Evolutionary conservation across 306 rosid species (phyloP).

Genomic region (Vigna radiata): DNA sequence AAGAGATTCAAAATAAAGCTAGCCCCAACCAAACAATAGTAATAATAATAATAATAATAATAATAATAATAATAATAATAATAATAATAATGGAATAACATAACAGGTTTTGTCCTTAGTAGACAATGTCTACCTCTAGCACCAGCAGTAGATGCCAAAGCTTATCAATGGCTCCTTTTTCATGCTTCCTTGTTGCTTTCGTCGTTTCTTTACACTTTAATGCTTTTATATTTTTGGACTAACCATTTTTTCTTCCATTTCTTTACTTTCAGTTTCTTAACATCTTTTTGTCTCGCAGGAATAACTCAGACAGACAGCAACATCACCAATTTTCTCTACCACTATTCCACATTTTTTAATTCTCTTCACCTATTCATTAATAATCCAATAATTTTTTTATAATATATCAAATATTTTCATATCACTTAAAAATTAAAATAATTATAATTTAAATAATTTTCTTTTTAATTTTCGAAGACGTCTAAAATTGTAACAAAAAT

Average conservation of each 20-base stretch:
- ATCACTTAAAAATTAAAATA: not conserved
- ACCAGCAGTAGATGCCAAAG: conserved; percentile 14
- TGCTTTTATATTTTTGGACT: conserved; percentile 11
- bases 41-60: no score
- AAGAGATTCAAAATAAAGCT: conserved; percentile 9
- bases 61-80: no score
- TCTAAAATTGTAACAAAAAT: no score
- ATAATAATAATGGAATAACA: conserved; percentile 16
- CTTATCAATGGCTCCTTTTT: conserved; percentile 31
- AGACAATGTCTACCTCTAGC: not conserved
- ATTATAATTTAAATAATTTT: no score
- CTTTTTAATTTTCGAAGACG: no score
- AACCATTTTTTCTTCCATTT: conserved; percentile 27
- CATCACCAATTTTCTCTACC: not conserved
- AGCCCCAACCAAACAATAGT: no score
- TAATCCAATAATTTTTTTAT: not conserved
- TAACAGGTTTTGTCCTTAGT: conserved; percentile 39
- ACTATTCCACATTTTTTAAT: not conserved
- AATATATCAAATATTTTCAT: not conserved
- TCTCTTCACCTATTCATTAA: not conserved
- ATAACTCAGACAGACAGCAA: conserved; percentile 30
- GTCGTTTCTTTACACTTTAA: conserved; percentile 34
- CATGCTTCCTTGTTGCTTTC: conserved; percentile 27
- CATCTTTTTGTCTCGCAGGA: conserved; percentile 38
- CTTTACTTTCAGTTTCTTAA: conserved; percentile 1